Evolutionary conservation across 768 basidiomycete species (phyloP).

Genomic region (Pleurotus platypus): DNA sequence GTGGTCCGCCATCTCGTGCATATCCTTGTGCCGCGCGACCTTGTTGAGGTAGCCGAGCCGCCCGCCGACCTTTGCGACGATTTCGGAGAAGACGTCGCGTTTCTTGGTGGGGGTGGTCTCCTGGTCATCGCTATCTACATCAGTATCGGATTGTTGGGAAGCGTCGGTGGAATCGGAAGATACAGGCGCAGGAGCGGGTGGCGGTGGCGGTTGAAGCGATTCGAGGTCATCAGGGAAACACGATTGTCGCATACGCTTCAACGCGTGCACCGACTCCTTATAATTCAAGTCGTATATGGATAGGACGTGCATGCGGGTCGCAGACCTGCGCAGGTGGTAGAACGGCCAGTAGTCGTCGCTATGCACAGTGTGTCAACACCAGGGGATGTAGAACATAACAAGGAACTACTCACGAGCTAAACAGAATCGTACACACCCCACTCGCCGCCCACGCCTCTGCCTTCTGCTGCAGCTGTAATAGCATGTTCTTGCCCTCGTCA

Average conservation of each 20-base stretch:
- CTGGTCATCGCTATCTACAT: too few species aligned
- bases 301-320: constrained; percentile 31
- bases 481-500: constrained; percentile 69
- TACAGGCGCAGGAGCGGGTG: too few species aligned
- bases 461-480: constrained; percentile 83
- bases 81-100: constrained; percentile 24
- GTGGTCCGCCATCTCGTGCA: constrained; percentile 60
- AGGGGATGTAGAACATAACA: background rate
- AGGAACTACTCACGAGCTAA: constrained; percentile 55
- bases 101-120: background rate
- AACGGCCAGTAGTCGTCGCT: constrained; percentile 83
- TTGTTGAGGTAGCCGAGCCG: constrained; percentile 75
- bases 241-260: constrained; percentile 42
- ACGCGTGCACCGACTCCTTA: constrained; percentile 56
- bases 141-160: too few species aligned
- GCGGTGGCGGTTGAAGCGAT: constrained; percentile 10
- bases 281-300: constrained; percentile 68
- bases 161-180: too few species aligned
- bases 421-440: constrained; percentile 70
- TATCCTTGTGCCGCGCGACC: constrained; percentile 57
- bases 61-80: constrained; percentile 68
- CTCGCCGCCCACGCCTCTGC: constrained; percentile 86
- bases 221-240: constrained; percentile 12
- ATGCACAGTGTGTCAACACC: too few species aligned
- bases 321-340: constrained; percentile 53